Conservation (phyloP, 257 asterid species). For the Cynanchum wilfordii region DNA sequence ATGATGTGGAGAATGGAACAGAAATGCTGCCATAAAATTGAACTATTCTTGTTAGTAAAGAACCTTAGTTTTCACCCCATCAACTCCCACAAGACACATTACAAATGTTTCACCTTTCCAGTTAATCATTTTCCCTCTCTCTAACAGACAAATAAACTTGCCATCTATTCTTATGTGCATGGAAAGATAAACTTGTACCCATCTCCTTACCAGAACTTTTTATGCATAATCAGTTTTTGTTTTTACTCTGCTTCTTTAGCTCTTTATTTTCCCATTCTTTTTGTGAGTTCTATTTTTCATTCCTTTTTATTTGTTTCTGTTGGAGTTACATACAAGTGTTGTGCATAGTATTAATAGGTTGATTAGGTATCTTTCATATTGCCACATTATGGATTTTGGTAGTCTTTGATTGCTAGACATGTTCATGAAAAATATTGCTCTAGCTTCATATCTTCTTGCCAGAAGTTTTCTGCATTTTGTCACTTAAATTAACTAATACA, state of each 20-base stretch:
- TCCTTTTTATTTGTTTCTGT: neutral
- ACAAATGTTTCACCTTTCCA: neutral
- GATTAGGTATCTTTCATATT: neutral
- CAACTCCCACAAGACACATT: neutral
- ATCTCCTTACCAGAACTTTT: neutral
- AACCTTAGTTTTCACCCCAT: neutral
- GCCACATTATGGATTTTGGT: neutral
- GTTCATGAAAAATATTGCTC: neutral
- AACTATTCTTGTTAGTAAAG: neutral
- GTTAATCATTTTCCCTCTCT: neutral
- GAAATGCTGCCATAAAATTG: neutral
- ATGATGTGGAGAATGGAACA: neutral
- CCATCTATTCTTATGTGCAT: neutral
- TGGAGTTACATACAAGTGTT: neutral
- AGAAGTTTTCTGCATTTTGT: neutral
- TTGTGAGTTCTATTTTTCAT: too few species aligned
- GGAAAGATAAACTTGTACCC: neutral
- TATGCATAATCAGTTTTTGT: neutral
- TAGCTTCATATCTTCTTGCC: neutral
- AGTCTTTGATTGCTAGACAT: conserved; percentile 2
- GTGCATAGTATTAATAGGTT: neutral
- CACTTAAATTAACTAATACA: neutral
- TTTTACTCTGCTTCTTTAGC: neutral
- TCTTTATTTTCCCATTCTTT: neutral
- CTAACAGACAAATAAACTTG: neutral